These are phyloP conservation scores for Lactifluus pinguis DNA, from an alignment of 768 basidiomycete species.

Conservation along the genomic window DNA sequence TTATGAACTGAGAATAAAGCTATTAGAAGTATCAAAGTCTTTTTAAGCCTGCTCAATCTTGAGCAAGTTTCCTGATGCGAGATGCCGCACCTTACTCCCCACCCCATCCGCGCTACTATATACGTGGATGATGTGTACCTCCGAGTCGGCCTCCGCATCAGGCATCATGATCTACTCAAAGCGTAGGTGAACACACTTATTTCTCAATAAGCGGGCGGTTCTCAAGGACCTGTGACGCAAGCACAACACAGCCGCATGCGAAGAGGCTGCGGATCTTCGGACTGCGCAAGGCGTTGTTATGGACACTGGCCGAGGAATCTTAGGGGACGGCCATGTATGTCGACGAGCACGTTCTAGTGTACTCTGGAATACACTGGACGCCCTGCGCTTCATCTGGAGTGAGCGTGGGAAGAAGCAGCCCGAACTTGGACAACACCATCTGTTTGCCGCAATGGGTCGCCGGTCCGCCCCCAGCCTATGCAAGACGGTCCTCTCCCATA, in stretches of 20 bases:
- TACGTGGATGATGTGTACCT: background rate
- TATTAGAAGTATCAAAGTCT: too few relatives aligned
- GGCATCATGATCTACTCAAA: constrained; percentile 6
- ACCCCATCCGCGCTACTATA: constrained; percentile 1
- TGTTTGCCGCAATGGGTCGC: background rate
- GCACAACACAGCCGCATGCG: background rate
- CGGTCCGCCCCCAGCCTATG: constrained; percentile 1
- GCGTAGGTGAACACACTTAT: background rate
- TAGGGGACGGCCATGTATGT: background rate
- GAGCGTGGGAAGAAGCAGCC: too few relatives aligned
- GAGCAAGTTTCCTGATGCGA: too few relatives aligned
- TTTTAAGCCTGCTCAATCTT: too few relatives aligned
- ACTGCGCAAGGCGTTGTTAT: background rate
- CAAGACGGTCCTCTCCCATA: constrained; percentile 5
- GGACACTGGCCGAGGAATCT: background rate
- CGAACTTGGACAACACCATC: too few relatives aligned
- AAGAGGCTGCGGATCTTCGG: constrained; percentile 3
- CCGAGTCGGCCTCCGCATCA: constrained; percentile 9
- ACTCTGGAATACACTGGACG: constrained; percentile 4
- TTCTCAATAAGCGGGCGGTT: background rate
- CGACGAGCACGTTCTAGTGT: background rate
- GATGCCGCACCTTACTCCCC: background rate
- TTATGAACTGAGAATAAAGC: too few relatives aligned
- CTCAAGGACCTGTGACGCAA: constrained; percentile 2
- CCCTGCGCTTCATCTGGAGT: background rate